Conservation (phyloP, 371 early-diverging fungal species). For the Dichotomocladium elegans region DNA sequence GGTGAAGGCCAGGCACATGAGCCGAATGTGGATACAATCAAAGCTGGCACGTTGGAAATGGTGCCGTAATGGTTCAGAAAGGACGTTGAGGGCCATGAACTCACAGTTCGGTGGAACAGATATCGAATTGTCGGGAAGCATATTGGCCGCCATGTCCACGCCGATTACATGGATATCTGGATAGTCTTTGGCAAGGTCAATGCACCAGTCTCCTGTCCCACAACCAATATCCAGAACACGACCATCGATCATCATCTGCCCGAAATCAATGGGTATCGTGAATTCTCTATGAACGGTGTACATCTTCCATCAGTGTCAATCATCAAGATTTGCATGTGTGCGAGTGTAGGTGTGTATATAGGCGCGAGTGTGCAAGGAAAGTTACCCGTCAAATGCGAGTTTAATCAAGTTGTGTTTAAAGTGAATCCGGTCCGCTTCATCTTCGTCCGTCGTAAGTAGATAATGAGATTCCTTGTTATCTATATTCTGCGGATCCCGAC, state of each 20-base stretch:
- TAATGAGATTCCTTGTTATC: neutral
- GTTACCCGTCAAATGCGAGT: conserved; percentile 32
- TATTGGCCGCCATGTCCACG: conserved; percentile 17
- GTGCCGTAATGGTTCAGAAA: conserved; percentile 2
- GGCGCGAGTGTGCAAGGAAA: too few relatives aligned
- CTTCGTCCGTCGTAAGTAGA: conserved; percentile 9
- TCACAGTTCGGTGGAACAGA: conserved; percentile 21
- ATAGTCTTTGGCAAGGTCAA: conserved; percentile 26
- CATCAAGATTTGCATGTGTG: too few relatives aligned
- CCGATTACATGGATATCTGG: conserved; percentile 23
- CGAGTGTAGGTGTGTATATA: too few relatives aligned
- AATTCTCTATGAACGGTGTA: conserved; percentile 22
- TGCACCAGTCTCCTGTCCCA: conserved; percentile 40
- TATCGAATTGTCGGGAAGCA: conserved; percentile 18
- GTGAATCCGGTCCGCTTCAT: conserved; percentile 26
- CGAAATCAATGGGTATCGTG: conserved; percentile 17
- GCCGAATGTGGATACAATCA: conserved; percentile 29
- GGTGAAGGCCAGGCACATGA: conserved; percentile 26
- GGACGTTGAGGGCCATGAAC: conserved; percentile 15
- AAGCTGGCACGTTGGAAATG: conserved; percentile 4
- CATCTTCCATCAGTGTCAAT: too few relatives aligned
- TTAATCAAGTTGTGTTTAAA: conserved; percentile 29
- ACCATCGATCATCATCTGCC: conserved; percentile 12
- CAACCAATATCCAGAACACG: conserved; percentile 39
- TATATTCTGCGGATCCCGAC: neutral